Base-by-base conservation (phyloP, 2,329 filamentous ascomycete genomes). In the Claviceps fusiformis region DNA sequence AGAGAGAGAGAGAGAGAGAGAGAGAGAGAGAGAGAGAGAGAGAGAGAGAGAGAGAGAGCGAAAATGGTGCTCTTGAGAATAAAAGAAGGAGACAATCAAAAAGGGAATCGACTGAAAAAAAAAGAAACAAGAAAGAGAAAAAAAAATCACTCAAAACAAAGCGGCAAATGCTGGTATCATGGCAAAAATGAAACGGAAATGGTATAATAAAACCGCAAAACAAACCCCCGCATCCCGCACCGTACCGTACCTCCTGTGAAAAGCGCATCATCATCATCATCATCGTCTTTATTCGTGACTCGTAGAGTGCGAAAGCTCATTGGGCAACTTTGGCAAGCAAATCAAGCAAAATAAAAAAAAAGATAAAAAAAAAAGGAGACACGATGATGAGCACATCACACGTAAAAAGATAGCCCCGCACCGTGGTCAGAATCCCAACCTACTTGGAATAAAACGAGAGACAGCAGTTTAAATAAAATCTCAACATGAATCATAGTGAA, bases 121-220 rank as follows among this genome's bases (percentile, higher is more conserved):
- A 24, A 24, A 24, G 24, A 24, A 24, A 24, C 24, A 24, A 24
- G 24, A 24, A 24, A 24, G 24, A 24, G 24, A 24, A 24, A 24
- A 24, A 19, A 24, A 24, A 24, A 24, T 24, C 24, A 24, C 24
- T 29, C n/a, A 43, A 7, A 50, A 45, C 45, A 41, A 47, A 45
- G 47, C 9, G 19, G 27, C 47, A 45, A 27, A 54, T 49, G 35
- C 47, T 53, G 59, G 60, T 50, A 59, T 59, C 56, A 62, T 46
- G 51, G 53, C 56, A 45, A 53, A 54, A 56, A 56, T 58, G 19
- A 55, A 55, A 24, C 24, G 41, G 31, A 50, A 50, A 45, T 54
- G 47, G 33, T 48, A 45, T 54, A 47, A 50, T 54, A 45, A 5
- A 50, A 50, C 44, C 27, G 31, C 47, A 8, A 39, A 45, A 24